phyloP scores from a whole-genome alignment of 305 asterid species.

The Solanum chacoense region DNA sequence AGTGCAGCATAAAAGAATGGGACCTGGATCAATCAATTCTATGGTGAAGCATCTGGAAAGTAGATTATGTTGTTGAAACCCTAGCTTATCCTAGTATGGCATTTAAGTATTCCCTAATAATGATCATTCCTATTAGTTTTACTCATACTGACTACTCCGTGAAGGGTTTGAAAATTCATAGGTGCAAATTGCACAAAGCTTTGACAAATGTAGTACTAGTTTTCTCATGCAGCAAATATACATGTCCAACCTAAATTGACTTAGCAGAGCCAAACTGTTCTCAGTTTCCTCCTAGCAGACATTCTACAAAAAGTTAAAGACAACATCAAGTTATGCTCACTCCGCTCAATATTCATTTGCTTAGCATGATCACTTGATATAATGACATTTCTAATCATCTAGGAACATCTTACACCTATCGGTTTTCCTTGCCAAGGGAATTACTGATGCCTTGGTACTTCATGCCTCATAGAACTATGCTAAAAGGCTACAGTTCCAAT shows the following conservation, averaged over 20 bases:
- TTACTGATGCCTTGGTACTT: neutral
- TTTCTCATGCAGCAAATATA: neutral
- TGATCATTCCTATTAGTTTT: neutral
- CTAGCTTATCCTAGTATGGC: neutral
- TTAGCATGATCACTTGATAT: neutral
- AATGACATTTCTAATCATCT: neutral
- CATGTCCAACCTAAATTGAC: neutral
- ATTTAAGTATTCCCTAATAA: neutral
- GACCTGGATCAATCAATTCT: neutral
- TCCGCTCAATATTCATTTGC: neutral
- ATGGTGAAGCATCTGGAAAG: neutral
- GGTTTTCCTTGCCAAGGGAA: neutral
- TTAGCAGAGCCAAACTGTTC: neutral
- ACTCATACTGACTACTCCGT: neutral
- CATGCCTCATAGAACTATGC: neutral
- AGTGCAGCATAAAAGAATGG: neutral
- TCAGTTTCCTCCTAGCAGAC: neutral
- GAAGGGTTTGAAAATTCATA: neutral
- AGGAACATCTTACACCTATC: neutral
- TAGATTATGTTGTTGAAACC: neutral
- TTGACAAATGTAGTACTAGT: neutral
- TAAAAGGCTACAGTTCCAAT: neutral
- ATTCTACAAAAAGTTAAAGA: neutral
- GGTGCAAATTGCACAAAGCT: neutral
- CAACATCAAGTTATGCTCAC: neutral